phyloP scores from a whole-genome alignment of 225 moss, liverwort and hornwort species.

The Marchantia polymorpha region DNA sequence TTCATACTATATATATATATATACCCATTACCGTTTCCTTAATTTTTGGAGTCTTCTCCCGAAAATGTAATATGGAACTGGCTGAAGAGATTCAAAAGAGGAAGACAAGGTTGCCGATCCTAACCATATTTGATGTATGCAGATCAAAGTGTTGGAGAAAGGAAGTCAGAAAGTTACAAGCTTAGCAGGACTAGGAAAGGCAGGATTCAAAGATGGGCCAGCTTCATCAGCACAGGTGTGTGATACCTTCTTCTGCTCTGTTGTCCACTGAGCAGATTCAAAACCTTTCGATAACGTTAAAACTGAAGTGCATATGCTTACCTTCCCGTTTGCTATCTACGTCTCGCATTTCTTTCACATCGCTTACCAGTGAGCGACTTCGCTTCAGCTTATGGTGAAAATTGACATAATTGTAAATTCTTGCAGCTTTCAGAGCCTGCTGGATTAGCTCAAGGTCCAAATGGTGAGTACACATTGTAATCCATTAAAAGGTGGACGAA shows the following conservation, averaged over 20 bases:
- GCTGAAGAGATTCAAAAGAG: no score
- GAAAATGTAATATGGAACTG: neutral
- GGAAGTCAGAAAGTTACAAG: conserved; percentile 55
- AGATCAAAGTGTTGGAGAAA: conserved; percentile 57
- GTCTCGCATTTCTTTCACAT: no score
- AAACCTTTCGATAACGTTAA: no score
- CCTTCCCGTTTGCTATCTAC: no score
- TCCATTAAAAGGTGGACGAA: neutral
- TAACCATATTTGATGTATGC: neutral
- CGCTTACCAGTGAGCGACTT: no score
- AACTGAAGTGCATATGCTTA: no score
- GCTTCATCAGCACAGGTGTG: conserved; percentile 65
- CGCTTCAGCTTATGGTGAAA: no score
- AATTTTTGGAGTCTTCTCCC: neutral
- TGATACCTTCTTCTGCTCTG: neutral
- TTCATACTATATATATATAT: neutral
- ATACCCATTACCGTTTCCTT: neutral
- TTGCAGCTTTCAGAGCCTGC: conserved; percentile 94
- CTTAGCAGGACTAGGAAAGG: conserved; percentile 81
- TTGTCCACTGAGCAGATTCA: neutral
- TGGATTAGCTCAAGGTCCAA: conserved; percentile 76
- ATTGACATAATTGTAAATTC: neutral
- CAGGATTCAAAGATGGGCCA: conserved; percentile 84
- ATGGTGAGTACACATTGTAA: conserved; percentile 49
- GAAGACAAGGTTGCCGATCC: neutral